Base-by-base conservation (phyloP, 257 asterid species). In the Nicotiana paniculata region DNA sequence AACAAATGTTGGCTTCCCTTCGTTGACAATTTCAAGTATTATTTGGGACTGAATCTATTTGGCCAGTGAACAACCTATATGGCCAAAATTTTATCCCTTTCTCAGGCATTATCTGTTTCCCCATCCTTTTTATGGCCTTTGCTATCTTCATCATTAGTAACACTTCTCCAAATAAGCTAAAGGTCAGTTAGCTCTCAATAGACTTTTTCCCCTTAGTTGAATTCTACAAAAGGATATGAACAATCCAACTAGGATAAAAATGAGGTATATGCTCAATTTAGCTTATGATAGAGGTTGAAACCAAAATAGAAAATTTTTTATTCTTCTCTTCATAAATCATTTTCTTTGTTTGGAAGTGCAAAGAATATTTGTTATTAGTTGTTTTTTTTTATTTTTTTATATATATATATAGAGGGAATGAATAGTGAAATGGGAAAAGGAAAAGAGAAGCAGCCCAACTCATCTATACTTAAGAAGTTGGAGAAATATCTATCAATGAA, bases 271-370 rank as follows among this genome's bases (percentile, higher is more conserved):
- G 81, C 64, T 72, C 58, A 68, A 77, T 82, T 69, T 82, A 81
- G 82, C 82, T 32, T 85, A 82, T 24, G 88, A 85, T 32, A 82
- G 88, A 82, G 88, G 88, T 54, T 85, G 54, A 76, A 76, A 13
- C 46, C 21, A 67, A 6, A 18, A 16, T 12, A 18, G 5, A 48
- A 28, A 53, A 11, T 46, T 54, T 21, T 17, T 70, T 16, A 10
- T 43, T 43, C 48, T 43, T 43, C 48, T 43, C 11, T 17, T n/a
- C 21, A 18, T 55, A 55, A 11, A 11, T 59, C 33, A 5, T 32
- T 59, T 2, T 67, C 0, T 58, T 12, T 6, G 18, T 33, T n/a
- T 39, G 26, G n/a, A 5, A 46, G n/a, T 21, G 33, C 64, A 16
- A 6, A 57, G 21, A 57, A 57, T 5, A 17, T 57, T 67, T 68